Percentiles rank a stretch among this genome's conserved stretches.
Conservation (phyloP, 192 early-diverging fungal genomes). For the Coemansia sp. region DNA sequence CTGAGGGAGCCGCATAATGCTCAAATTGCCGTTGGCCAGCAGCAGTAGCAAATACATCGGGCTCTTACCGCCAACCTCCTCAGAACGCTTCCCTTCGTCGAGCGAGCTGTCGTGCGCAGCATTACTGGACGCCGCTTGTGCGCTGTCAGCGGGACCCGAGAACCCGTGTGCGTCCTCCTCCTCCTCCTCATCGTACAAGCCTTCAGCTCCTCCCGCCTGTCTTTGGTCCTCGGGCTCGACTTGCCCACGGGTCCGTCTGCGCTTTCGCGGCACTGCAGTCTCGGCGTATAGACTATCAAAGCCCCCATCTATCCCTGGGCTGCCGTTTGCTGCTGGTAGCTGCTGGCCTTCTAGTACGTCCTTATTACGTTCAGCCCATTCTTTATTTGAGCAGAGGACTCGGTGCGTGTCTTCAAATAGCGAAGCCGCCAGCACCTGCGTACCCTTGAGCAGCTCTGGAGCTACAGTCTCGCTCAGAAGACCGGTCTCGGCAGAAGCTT, state of each 20-base stretch:
- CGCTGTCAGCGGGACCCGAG: background rate
- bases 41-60: constrained; percentile 23
- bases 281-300: constrained; percentile 47
- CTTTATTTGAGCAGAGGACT: constrained; percentile 28
- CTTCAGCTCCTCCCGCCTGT: constrained; percentile 17
- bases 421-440: constrained; percentile 18
- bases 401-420: constrained; percentile 40
- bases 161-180: constrained; percentile 2
- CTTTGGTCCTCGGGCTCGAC: constrained; percentile 9
- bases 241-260: constrained; percentile 16
- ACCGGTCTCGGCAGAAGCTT: constrained; percentile 56
- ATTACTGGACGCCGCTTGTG: background rate
- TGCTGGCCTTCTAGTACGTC: constrained; percentile 10
- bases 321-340: constrained; percentile 3
- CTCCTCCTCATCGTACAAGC: constrained; percentile 52
- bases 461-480: constrained; percentile 15
- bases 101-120: background rate
- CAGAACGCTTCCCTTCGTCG: constrained; percentile 14
- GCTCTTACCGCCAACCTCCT: constrained; percentile 20
- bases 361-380: constrained; percentile 37
- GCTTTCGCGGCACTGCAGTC: constrained; percentile 10
- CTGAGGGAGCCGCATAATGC: constrained; percentile 29
- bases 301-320: constrained; percentile 14
- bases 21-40: constrained; percentile 24
- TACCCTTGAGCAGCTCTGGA: constrained; percentile 8